phyloP scores from a whole-genome alignment of 2,329 filamentous ascomycete species.

The Graphilbum ipis-grandicollis region DNA sequence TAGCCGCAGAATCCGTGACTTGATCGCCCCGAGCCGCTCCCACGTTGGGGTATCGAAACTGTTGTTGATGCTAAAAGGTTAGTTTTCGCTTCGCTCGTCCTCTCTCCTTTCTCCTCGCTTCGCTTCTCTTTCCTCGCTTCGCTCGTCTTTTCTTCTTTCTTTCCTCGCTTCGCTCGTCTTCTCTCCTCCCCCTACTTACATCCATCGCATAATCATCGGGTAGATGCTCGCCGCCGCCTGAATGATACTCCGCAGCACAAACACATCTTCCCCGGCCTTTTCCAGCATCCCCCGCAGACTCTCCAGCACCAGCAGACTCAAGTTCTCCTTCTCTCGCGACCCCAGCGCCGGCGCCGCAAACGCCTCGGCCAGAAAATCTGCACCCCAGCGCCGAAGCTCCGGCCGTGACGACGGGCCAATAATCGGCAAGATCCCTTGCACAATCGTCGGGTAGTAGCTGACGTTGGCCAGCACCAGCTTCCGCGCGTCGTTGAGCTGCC shows the following conservation, averaged over 20 bases:
- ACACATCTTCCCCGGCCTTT: conserved; percentile 55
- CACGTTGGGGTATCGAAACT: conserved; percentile 66
- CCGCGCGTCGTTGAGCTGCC: conserved; percentile 78
- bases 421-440: conserved; percentile 84
- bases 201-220: conserved; percentile 78
- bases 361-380: conserved; percentile 88
- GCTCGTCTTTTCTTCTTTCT: no score
- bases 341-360: conserved; percentile 82
- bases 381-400: conserved; percentile 85
- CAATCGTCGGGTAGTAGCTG: conserved; percentile 77
- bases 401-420: conserved; percentile 58
- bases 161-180: no score
- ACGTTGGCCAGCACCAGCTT: conserved; percentile 77
- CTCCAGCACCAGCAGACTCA: conserved; percentile 62
- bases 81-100: conserved; percentile 8
- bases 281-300: conserved; percentile 55
- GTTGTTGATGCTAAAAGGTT: conserved; percentile 56
- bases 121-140: no score
- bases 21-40: conserved; percentile 79
- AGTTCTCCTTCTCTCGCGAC: conserved; percentile 60
- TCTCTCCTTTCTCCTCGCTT: not conserved
- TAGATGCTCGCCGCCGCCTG: conserved; percentile 88
- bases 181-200: conserved; percentile 74
- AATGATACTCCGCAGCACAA: conserved; percentile 71
- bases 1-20: conserved; percentile 69